Percentiles rank a stretch among this genome's conserved stretches.
phyloP scores from a whole-genome alignment of 73 alveolate species.

The Paramecium tetraurelia region DNA sequence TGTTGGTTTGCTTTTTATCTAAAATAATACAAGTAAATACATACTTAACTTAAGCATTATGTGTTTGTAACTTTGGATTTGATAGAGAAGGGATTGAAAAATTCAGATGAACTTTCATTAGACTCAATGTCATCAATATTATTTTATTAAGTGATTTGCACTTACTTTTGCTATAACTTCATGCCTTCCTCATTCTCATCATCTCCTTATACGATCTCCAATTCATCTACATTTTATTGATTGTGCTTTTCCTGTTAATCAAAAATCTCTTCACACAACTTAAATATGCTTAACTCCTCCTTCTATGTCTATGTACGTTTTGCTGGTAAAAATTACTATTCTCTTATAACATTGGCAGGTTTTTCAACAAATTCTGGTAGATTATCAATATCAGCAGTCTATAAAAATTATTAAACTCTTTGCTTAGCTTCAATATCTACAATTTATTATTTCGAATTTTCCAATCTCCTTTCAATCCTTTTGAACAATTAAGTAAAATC shows the following conservation, averaged over 20 bases:
- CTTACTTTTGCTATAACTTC: not conserved
- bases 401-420: not conserved
- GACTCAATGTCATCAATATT: not conserved
- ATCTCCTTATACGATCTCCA: not conserved
- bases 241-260: not conserved
- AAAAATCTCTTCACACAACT: not conserved
- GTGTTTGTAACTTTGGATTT: not conserved
- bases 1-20: not conserved
- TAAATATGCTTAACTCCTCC: not conserved
- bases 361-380: not conserved
- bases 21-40: not conserved
- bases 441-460: not conserved
- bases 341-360: not conserved
- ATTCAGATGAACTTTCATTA: not conserved
- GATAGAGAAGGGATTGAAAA: not conserved
- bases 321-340: not conserved
- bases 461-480: not conserved
- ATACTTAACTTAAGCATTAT: constrained; percentile 11
- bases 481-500: not conserved
- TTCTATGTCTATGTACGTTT: not conserved
- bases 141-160: not conserved
- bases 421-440: not conserved
- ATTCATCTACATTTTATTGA: not conserved
- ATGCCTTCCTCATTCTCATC: not conserved
- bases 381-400: not conserved